Evolutionary conservation across 1,139 yeast genomes (phyloP).

Genomic region (Pichia sp.): DNA sequence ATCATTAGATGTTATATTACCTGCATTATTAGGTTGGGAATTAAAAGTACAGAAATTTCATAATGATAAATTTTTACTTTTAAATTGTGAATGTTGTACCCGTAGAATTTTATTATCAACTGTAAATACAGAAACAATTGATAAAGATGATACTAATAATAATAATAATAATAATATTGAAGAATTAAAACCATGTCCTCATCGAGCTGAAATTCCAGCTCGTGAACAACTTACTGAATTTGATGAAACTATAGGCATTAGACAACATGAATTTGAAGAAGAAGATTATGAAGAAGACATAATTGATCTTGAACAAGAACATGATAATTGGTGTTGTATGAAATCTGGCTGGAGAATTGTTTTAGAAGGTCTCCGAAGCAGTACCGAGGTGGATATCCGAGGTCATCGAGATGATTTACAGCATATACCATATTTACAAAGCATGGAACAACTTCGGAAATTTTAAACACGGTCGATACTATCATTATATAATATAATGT

Average conservation of each 20-base stretch:
- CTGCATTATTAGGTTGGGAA: constrained; percentile 32
- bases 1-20: constrained; percentile 12
- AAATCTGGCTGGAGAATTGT: constrained; percentile 14
- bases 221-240: constrained; percentile 11
- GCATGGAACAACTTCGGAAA: no score
- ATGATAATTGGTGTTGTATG: constrained; percentile 31
- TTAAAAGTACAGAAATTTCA: constrained; percentile 27
- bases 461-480: no score
- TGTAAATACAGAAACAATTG: background rate
- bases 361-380: constrained; percentile 14
- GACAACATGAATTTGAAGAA: background rate
- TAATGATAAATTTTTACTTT: constrained; percentile 21
- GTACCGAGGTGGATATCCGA: constrained; percentile 1
- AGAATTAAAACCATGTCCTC: constrained; percentile 22
- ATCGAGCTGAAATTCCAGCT: constrained; percentile 21
- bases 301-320: constrained; percentile 29
- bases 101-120: constrained; percentile 28
- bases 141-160: background rate
- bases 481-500: no score
- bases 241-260: constrained; percentile 2
- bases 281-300: constrained; percentile 17
- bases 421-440: no score
- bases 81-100: constrained; percentile 31
- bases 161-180: constrained; percentile 8
- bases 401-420: no score